Evolutionary conservation across 345 rosid species (phyloP).

Genomic region (Mallotus nudiflorus): DNA sequence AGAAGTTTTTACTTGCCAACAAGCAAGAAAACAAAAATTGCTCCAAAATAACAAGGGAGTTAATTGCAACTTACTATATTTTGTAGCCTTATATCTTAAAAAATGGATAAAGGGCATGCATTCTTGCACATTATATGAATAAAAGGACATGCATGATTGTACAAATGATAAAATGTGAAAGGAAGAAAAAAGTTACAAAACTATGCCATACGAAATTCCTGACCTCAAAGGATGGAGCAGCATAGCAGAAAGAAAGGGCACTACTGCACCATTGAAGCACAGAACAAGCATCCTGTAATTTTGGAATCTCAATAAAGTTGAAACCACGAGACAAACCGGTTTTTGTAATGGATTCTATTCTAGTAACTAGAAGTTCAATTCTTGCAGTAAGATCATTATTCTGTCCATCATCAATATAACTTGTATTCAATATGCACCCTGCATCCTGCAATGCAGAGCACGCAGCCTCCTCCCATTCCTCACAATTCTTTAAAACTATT

Average conservation of each 20-base stretch:
- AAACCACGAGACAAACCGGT: constrained; percentile 59
- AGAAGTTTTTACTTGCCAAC: neutral
- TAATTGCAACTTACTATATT: neutral
- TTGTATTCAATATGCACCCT: constrained; percentile 38
- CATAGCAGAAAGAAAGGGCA: constrained; percentile 52
- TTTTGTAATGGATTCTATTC: constrained; percentile 43
- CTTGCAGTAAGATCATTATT: constrained; percentile 34
- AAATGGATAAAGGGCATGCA: too few species aligned
- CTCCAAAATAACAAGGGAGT: constrained; percentile 3
- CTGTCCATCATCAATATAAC: constrained; percentile 42
- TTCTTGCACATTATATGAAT: too few species aligned
- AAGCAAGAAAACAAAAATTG: neutral
- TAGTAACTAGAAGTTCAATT: constrained; percentile 45
- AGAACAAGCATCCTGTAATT: constrained; percentile 55
- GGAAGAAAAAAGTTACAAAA: neutral
- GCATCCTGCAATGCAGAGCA: constrained; percentile 49
- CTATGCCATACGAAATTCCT: constrained; percentile 7
- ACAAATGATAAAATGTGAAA: neutral
- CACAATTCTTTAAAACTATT: constrained; percentile 47
- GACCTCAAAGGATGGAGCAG: constrained; percentile 58
- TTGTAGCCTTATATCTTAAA: neutral
- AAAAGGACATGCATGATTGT: neutral
- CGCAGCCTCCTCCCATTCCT: constrained; percentile 63
- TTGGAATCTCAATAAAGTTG: constrained; percentile 58
- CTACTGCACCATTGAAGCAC: constrained; percentile 68